A percentile compares a stretch with the other conserved stretches of the same genome.
phyloP scores from a whole-genome alignment of 1,284 basidiomycete species.

The Tranzscheliella williamsii region DNA sequence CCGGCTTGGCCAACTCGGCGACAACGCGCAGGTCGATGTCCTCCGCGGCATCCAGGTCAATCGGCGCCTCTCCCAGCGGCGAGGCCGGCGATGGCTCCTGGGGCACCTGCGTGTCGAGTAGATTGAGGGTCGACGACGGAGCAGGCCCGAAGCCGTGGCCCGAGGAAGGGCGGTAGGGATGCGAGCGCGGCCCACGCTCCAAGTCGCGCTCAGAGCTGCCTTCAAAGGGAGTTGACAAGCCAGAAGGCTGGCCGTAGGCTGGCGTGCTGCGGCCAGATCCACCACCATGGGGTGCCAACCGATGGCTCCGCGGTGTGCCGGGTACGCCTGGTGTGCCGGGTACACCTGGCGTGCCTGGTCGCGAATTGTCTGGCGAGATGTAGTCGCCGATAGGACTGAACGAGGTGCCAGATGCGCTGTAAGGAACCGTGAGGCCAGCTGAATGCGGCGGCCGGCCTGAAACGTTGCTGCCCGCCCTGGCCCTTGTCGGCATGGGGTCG shows the following conservation, averaged over 20 bases:
- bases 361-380: slow-evolving; percentile 6
- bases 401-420: not conserved
- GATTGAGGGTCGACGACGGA: slow-evolving; percentile 25
- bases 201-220: not conserved
- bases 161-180: not conserved
- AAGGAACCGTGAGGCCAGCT: no score
- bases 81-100: slow-evolving; percentile 10
- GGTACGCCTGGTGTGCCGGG: no score
- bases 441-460: no score
- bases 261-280: no score
- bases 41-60: slow-evolving; percentile 70
- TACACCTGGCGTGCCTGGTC: not conserved
- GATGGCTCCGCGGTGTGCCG: no score
- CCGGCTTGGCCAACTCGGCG: slow-evolving; percentile 72
- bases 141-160: not conserved
- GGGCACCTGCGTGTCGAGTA: slow-evolving; percentile 13
- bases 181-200: not conserved
- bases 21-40: slow-evolving; percentile 71
- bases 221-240: no score
- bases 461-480: no score
- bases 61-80: slow-evolving; percentile 32
- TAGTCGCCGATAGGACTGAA: slow-evolving; percentile 1
- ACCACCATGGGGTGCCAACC: no score
- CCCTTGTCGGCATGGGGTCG: no score
- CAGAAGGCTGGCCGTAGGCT: no score